Percentiles rank a stretch among this genome's conserved stretches.
These are phyloP conservation scores for Roridomyces roridus DNA, from an alignment of 768 basidiomycete species.

Conservation along the genomic window DNA sequence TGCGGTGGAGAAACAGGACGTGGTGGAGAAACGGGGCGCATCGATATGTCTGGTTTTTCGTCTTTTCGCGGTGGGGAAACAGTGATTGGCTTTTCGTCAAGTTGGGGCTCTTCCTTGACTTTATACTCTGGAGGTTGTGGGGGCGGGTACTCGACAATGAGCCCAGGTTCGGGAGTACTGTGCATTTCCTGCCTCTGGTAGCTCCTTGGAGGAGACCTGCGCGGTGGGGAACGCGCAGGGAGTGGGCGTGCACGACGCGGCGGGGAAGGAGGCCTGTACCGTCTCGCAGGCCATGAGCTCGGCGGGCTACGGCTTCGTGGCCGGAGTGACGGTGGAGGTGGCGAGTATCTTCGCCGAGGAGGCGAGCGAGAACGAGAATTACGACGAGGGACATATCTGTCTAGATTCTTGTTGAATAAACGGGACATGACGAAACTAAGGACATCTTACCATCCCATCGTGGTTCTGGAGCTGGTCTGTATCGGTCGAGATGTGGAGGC, in stretches of 20 bases:
- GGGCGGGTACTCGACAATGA: constrained; percentile 13
- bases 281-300: constrained; percentile 6
- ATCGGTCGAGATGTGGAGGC: constrained; percentile 22
- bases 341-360: constrained; percentile 4
- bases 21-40: too few species aligned
- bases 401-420: neutral
- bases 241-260: neutral
- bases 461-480: constrained; percentile 6
- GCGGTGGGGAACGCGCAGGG: neutral
- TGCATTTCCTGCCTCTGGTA: neutral
- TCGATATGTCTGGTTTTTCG: neutral
- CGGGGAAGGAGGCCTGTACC: constrained; percentile 14
- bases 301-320: constrained; percentile 20
- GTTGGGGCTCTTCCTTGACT: too few species aligned
- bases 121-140: neutral
- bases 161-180: constrained; percentile 8
- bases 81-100: too few species aligned
- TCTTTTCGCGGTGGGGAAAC: too few species aligned
- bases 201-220: neutral
- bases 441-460: constrained; percentile 14
- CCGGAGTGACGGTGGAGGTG: constrained; percentile 1
- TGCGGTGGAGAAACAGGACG: neutral
- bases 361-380: constrained; percentile 18
- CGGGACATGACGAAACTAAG: neutral
- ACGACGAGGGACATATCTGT: constrained; percentile 15